Conservation (phyloP, 1,284 basidiomycete genomes). For the Boletus sp. region DNA sequence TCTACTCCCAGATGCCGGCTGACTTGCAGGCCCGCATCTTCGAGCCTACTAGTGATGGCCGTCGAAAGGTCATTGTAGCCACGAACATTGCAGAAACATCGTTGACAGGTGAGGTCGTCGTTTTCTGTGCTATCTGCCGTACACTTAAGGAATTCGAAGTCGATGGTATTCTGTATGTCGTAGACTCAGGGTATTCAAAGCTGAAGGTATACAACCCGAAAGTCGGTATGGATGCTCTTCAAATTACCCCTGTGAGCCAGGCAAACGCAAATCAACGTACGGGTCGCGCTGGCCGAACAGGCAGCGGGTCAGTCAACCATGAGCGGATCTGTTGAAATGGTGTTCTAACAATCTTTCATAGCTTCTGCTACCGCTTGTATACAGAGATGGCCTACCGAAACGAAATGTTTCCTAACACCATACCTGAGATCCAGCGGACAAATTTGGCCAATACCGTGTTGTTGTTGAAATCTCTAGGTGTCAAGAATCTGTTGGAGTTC, state of each 20-base stretch:
- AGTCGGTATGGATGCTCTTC: conserved; percentile 98
- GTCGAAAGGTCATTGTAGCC: conserved; percentile 96
- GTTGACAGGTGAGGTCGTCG: conserved; percentile 64
- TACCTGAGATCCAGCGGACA: conserved; percentile 98
- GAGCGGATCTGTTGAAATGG: background rate
- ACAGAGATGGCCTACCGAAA: conserved; percentile 86
- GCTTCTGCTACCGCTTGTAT: conserved; percentile 92
- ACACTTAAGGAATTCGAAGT: conserved; percentile 49
- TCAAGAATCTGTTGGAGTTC: conserved; percentile 96
- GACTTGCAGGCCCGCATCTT: conserved; percentile 99
- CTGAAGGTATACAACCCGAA: conserved; percentile 99
- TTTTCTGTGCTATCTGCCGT: background rate
- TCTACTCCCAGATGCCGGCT: conserved; percentile 99
- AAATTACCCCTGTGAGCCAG: conserved; percentile 98
- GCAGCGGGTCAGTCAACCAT: conserved; percentile 68
- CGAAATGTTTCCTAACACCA: conserved; percentile 90
- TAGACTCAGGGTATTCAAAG: conserved; percentile 96
- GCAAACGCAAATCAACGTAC: conserved; percentile 96
- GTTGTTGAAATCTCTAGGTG: conserved; percentile 91
- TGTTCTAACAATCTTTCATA: conserved; percentile 32
- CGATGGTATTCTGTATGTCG: conserved; percentile 96
- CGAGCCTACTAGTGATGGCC: conserved; percentile 89
- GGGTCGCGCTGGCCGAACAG: conserved; percentile 95
- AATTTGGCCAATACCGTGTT: conserved; percentile 97
- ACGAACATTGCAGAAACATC: conserved; percentile 99